These are phyloP conservation scores for Ogataea glucozyma DNA, from an alignment of 805 yeast genomes.

Conservation along the genomic window DNA sequence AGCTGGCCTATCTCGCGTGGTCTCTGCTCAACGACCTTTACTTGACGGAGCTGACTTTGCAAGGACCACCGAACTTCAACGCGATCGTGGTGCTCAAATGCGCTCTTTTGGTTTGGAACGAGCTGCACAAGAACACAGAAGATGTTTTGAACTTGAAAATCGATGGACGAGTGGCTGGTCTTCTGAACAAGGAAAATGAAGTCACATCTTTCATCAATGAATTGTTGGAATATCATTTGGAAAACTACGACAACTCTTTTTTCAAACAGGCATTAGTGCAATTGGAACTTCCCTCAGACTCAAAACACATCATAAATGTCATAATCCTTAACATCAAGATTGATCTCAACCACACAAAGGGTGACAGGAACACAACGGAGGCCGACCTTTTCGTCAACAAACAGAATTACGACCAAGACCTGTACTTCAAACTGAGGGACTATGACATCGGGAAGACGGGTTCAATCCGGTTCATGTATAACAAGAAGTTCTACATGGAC, in stretches of 20 bases:
- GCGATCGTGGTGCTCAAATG: conserved; percentile 69
- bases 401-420: conserved; percentile 21
- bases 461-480: conserved; percentile 36
- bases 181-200: conserved; percentile 10
- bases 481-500: conserved; percentile 28
- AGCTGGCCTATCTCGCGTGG: conserved; percentile 64
- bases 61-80: conserved; percentile 72
- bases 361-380: conserved; percentile 4
- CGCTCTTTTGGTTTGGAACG: conserved; percentile 39
- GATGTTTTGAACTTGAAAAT: conserved; percentile 12
- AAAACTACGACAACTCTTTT: conserved; percentile 29
- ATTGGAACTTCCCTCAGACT: conserved; percentile 18
- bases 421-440: conserved; percentile 33
- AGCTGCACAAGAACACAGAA: conserved; percentile 17
- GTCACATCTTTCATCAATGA: conserved; percentile 24
- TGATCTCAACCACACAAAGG: conserved; percentile 21
- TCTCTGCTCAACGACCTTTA: conserved; percentile 71
- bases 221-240: conserved; percentile 35
- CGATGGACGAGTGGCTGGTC: conserved; percentile 16
- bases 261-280: conserved; percentile 24
- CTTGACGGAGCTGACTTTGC: conserved; percentile 65
- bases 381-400: conserved; percentile 3
- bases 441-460: conserved; percentile 34
- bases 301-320: conserved; percentile 30
- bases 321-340: conserved; percentile 34